A percentile compares a stretch with the other conserved stretches of the same genome.
Conservation (phyloP, 2,329 filamentous ascomycete genomes). For the Cladobotryum protrusum region DNA sequence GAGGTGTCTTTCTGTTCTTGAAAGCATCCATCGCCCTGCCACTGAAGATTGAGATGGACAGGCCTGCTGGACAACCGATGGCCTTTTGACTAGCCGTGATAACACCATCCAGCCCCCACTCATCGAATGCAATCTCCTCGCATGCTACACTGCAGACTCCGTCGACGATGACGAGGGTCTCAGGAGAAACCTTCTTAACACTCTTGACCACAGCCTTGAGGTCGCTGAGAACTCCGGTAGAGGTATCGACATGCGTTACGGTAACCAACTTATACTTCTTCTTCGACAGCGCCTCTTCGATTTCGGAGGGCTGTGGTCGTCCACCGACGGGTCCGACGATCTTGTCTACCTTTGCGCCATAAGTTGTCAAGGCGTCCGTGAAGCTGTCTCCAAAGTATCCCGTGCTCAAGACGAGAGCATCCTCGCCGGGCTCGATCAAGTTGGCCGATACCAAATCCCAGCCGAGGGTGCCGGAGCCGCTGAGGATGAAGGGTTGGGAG, state of each 20-base stretch:
- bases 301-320: constrained; percentile 76
- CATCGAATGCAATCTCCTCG: constrained; percentile 94
- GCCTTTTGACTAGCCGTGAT: constrained; percentile 95
- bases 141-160: constrained; percentile 95
- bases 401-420: constrained; percentile 87
- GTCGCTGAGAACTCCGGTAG: constrained; percentile 90
- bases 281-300: constrained; percentile 81
- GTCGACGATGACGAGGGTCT: constrained; percentile 88
- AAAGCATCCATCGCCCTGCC: constrained; percentile 77
- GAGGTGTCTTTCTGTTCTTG: constrained; percentile 72
- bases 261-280: constrained; percentile 94
- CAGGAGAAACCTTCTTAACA: constrained; percentile 78
- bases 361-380: constrained; percentile 83
- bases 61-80: constrained; percentile 88
- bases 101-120: constrained; percentile 88
- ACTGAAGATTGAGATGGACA: constrained; percentile 92
- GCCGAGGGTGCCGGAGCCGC: constrained; percentile 88
- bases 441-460: constrained; percentile 98
- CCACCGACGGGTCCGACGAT: constrained; percentile 84
- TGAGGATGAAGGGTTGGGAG: constrained; percentile 87
- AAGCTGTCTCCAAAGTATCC: constrained; percentile 98
- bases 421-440: constrained; percentile 79
- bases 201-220: constrained; percentile 77
- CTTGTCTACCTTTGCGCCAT: constrained; percentile 85
- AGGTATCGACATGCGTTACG: constrained; percentile 95